A percentile compares a stretch with the other conserved stretches of the same genome.
Evolutionary conservation across 257 asterid species (phyloP).

Genomic region (Haberlea rhodopensis): DNA sequence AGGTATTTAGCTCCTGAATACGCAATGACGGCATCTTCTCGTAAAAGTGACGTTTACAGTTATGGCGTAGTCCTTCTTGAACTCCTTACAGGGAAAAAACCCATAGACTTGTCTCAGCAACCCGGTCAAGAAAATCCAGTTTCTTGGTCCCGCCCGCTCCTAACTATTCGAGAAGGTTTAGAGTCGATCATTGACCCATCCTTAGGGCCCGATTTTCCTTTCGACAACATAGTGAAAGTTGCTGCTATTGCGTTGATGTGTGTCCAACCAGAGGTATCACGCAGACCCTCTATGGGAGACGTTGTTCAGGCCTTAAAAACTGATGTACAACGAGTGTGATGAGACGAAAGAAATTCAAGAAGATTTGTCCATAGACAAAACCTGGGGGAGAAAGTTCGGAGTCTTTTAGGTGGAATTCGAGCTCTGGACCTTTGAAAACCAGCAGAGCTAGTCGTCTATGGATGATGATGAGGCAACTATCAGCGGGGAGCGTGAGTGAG

Average conservation of each 20-base stretch:
- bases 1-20: slow-evolving; percentile 97
- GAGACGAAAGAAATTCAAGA: slow-evolving; percentile 46
- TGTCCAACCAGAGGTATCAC: slow-evolving; percentile 87
- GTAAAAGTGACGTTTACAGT: slow-evolving; percentile 95
- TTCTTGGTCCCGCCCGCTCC: slow-evolving; percentile 85
- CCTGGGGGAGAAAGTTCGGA: slow-evolving; percentile 41
- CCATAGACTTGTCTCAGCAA: slow-evolving; percentile 91
- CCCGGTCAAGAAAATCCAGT: slow-evolving; percentile 92
- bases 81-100: slow-evolving; percentile 83
- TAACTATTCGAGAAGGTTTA: slow-evolving; percentile 56
- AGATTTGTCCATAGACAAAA: slow-evolving; percentile 38
- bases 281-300: slow-evolving; percentile 96
- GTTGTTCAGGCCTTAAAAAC: slow-evolving; percentile 88
- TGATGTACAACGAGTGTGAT: slow-evolving; percentile 68
- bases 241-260: slow-evolving; percentile 96
- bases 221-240: slow-evolving; percentile 70
- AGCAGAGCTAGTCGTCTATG: slow-evolving; percentile 52
- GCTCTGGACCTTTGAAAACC: slow-evolving; percentile 65
- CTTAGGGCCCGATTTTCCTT: slow-evolving; percentile 50
- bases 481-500: slow-evolving; percentile 73
- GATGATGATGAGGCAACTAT: slow-evolving; percentile 55
- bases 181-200: slow-evolving; percentile 60
- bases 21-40: slow-evolving; percentile 96
- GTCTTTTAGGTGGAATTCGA: slow-evolving; percentile 62
- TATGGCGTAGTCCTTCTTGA: slow-evolving; percentile 98